A percentile compares a stretch with the other conserved stretches of the same genome.
phyloP scores from a whole-genome alignment of 371 early-diverging fungal species.

The Mucor velutinosus region DNA sequence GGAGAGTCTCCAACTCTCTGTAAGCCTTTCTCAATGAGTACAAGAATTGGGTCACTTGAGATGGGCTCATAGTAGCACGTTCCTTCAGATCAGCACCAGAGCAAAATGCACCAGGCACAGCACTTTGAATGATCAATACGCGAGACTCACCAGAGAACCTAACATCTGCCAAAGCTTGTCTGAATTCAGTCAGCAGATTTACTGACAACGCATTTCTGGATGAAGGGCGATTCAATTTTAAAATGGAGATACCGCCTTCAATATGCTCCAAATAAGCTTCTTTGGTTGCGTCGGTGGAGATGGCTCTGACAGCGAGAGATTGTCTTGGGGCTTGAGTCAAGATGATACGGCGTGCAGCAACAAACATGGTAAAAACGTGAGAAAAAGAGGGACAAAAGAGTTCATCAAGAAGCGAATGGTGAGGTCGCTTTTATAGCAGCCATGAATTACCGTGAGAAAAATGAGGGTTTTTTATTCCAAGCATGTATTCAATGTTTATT shows the following conservation, averaged over 20 bases:
- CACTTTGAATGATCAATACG: conserved; percentile 83
- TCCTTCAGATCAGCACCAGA: conserved; percentile 98
- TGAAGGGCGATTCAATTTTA: conserved; percentile 85
- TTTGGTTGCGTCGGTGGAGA: conserved; percentile 22
- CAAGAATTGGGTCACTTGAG: conserved; percentile 87
- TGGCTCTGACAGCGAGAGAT: conserved; percentile 1
- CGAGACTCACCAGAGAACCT: conserved; percentile 74
- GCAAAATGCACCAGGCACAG: conserved; percentile 89
- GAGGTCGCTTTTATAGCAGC: background rate
- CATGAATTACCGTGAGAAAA: conserved; percentile 18
- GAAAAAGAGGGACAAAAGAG: background rate
- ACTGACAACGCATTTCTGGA: conserved; percentile 91
- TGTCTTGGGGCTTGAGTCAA: background rate
- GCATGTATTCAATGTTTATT: background rate
- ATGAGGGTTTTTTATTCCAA: background rate
- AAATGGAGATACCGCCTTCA: conserved; percentile 76
- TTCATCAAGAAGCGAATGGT: background rate
- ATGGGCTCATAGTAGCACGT: conserved; percentile 80
- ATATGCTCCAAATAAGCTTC: conserved; percentile 71
- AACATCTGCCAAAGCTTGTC: conserved; percentile 64
- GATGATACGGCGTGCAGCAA: conserved; percentile 5
- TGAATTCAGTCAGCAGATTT: conserved; percentile 75
- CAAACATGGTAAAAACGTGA: background rate
- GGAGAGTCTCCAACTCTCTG: conserved; percentile 84
- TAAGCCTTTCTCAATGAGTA: conserved; percentile 77